Percentiles rank a stretch among this genome's conserved stretches.
These are phyloP conservation scores for Poa pratensis DNA, from an alignment of 176 grass and related monocot species.

Conservation along the genomic window DNA sequence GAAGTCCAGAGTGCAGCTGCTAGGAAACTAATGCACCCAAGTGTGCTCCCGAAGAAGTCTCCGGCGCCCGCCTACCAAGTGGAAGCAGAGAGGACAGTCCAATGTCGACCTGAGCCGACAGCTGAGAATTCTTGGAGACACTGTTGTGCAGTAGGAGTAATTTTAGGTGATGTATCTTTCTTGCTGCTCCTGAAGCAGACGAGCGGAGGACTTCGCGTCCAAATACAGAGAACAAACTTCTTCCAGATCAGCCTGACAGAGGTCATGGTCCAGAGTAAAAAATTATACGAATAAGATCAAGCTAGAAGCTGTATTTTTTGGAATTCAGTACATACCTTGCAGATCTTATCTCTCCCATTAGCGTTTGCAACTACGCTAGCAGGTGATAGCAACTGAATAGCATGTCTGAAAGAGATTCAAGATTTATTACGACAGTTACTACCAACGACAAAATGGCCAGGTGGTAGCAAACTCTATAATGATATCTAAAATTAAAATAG, in stretches of 20 bases:
- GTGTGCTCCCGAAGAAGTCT: background rate
- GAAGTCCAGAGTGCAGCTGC: background rate
- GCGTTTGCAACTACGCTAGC: conserved; percentile 74
- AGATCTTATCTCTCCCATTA: conserved; percentile 93
- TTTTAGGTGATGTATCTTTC: conserved; percentile 82
- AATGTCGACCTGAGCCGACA: too few relatives aligned
- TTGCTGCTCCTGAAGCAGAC: conserved; percentile 87
- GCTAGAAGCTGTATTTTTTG: conserved; percentile 19
- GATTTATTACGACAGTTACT: background rate
- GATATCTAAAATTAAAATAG: too few relatives aligned
- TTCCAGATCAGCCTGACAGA: conserved; percentile 69
- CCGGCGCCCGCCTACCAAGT: background rate
- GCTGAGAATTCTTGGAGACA: conserved; percentile 2
- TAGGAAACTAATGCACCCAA: conserved; percentile 17
- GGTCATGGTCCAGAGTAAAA: conserved; percentile 31
- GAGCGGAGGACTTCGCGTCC: conserved; percentile 80
- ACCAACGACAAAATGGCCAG: conserved; percentile 2
- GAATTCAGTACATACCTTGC: conserved; percentile 66
- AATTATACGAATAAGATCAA: conserved; percentile 4
- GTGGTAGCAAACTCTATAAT: background rate
- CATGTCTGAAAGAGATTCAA: conserved; percentile 65
- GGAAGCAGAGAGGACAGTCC: background rate
- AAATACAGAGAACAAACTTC: conserved; percentile 77
- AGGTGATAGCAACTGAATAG: conserved; percentile 86
- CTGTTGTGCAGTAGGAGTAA: background rate